phyloP scores from a whole-genome alignment of 2,329 filamentous ascomycete species.

The Cladorrhinum sp. region DNA sequence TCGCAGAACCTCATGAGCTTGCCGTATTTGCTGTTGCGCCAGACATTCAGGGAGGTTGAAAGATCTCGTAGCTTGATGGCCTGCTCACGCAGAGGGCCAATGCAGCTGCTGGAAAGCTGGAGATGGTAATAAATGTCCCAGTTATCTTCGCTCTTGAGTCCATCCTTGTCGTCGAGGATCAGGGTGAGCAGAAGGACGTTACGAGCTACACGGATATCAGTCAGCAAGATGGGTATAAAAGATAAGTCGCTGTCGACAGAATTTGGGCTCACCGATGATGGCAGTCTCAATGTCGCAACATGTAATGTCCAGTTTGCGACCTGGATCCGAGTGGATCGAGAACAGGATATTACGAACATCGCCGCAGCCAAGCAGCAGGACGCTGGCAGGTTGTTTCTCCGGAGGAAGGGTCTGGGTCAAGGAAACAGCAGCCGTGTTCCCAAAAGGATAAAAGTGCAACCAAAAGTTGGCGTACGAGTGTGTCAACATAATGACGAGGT shows the following conservation, averaged over 20 bases:
- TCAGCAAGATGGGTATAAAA: neutral
- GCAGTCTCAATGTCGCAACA: conserved; percentile 51
- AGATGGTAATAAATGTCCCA: conserved; percentile 57
- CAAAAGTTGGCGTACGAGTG: neutral
- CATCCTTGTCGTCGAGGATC: conserved; percentile 40
- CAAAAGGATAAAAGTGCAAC: conserved; percentile 43
- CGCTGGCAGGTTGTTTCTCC: conserved; percentile 37
- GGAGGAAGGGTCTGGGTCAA: conserved; percentile 46
- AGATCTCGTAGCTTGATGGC: conserved; percentile 40
- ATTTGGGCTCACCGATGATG: conserved; percentile 44
- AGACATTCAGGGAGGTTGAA: conserved; percentile 39
- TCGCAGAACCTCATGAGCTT: conserved; percentile 13
- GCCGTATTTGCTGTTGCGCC: conserved; percentile 45
- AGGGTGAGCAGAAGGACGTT: conserved; percentile 52
- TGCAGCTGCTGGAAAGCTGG: conserved; percentile 38
- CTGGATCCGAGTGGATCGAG: conserved; percentile 44
- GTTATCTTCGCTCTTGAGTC: conserved; percentile 30
- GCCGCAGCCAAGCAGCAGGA: conserved; percentile 55
- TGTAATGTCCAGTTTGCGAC: conserved; percentile 47
- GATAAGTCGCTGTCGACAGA: neutral
- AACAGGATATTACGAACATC: conserved; percentile 56
- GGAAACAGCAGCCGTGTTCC: conserved; percentile 52
- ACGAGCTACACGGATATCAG: conserved; percentile 40
- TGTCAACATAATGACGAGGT: neutral
- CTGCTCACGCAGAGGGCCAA: conserved; percentile 39